These are phyloP conservation scores for Phytopythium sindhum DNA, from an alignment of 352 stramenopile species.

Conservation along the genomic window DNA sequence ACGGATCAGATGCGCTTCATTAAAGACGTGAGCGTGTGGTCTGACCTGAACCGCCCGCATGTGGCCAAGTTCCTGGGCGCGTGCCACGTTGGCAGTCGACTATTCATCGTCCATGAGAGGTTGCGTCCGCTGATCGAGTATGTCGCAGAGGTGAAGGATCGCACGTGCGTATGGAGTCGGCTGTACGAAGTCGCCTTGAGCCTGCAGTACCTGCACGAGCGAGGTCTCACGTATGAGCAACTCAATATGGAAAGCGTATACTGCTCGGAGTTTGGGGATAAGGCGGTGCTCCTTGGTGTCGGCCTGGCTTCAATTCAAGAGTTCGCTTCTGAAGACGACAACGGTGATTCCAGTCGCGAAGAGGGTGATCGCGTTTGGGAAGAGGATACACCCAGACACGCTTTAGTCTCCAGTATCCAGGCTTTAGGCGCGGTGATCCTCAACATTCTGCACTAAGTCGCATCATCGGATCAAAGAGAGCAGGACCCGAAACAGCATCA, in stretches of 20 bases:
- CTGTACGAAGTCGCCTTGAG: neutral
- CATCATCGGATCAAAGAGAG: no score
- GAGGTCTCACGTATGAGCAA: neutral
- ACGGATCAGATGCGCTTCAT: neutral
- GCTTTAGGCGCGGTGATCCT: no score
- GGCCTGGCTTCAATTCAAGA: no score
- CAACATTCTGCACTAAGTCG: no score
- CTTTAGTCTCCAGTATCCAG: no score
- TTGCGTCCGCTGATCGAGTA: neutral
- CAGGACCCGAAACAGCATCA: no score
- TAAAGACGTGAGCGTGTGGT: neutral
- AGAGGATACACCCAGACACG: no score
- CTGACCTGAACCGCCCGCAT: neutral
- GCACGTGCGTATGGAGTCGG: neutral
- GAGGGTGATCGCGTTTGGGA: no score
- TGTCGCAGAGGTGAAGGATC: neutral
- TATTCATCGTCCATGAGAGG: neutral
- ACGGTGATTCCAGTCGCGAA: no score
- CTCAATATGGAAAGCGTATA: neutral
- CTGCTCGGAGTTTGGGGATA: neutral
- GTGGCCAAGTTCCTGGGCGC: conserved; percentile 1
- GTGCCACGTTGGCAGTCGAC: no score
- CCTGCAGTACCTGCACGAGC: neutral
- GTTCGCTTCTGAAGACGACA: no score
- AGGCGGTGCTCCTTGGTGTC: neutral